These are phyloP conservation scores for Herpetomonas samuelpessoai DNA, from an alignment of 208 protist species.

Conservation along the genomic window DNA sequence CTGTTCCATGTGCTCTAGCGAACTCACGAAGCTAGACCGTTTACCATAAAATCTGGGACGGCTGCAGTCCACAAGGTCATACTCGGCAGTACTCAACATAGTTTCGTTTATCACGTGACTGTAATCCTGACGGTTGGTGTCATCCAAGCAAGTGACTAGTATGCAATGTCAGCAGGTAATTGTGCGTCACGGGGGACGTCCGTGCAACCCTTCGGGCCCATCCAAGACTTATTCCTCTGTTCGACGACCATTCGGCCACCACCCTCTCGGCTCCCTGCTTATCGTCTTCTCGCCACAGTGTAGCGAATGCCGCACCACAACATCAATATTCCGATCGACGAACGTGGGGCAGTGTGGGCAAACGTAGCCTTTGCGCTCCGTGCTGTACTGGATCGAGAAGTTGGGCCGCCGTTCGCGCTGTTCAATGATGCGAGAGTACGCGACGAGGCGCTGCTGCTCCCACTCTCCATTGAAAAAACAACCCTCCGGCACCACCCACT, in stretches of 20 bases:
- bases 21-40: no score
- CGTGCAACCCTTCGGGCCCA: no score
- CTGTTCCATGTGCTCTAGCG: no score
- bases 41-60: no score
- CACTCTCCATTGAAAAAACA: constrained; percentile 27
- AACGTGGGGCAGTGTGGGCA: constrained; percentile 17
- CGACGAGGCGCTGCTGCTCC: constrained; percentile 22
- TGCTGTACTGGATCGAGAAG: constrained; percentile 11
- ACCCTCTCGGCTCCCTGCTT: constrained; percentile 7
- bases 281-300: constrained; percentile 14
- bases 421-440: constrained; percentile 21
- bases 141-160: no score
- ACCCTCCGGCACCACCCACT: constrained; percentile 7
- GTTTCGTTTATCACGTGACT: no score
- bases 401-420: constrained; percentile 13
- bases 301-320: constrained; percentile 14
- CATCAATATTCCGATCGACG: constrained; percentile 16
- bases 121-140: no score
- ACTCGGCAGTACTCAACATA: no score
- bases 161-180: no score
- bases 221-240: no score
- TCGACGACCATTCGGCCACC: constrained; percentile 12
- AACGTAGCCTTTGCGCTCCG: constrained; percentile 5
- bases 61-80: no score
- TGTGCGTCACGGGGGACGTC: no score